Evolutionary conservation across 768 basidiomycete genomes (phyloP).

Genomic region (Boletus bicolor): DNA sequence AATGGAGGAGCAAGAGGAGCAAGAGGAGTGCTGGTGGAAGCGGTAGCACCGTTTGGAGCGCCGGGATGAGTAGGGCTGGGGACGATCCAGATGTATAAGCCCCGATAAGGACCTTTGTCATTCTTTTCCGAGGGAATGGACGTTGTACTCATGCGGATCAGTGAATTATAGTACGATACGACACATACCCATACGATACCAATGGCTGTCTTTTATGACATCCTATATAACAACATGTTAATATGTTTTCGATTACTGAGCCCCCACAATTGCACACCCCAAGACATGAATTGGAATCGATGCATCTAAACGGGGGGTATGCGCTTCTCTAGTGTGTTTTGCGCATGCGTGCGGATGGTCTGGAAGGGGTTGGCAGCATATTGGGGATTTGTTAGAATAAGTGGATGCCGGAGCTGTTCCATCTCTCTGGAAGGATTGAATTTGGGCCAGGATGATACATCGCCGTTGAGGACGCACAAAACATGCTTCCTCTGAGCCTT

Average conservation of each 20-base stretch:
- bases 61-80: slow-evolving; percentile 68
- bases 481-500: slow-evolving; percentile 62
- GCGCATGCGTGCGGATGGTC: slow-evolving; percentile 74
- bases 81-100: slow-evolving; percentile 40
- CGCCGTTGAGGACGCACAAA: slow-evolving; percentile 48
- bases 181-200: slow-evolving; percentile 22
- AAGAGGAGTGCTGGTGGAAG: slow-evolving; percentile 57
- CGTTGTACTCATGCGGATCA: slow-evolving; percentile 11
- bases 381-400: slow-evolving; percentile 62
- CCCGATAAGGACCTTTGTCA: not conserved
- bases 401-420: slow-evolving; percentile 67
- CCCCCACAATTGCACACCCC: not conserved
- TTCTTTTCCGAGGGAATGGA: slow-evolving; percentile 5
- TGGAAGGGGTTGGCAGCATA: slow-evolving; percentile 71
- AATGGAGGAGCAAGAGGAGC: slow-evolving; percentile 55
- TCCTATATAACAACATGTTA: slow-evolving; percentile 22
- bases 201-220: slow-evolving; percentile 14
- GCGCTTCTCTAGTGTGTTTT: slow-evolving; percentile 70
- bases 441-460: not conserved
- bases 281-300: not conserved
- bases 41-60: slow-evolving; percentile 83
- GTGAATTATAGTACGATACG: slow-evolving; percentile 24
- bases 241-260: slow-evolving; percentile 6
- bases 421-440: slow-evolving; percentile 43
- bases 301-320: slow-evolving; percentile 10